A percentile compares a stretch with the other conserved stretches of the same genome.
These are phyloP conservation scores for Myxozyma vanderwaltii DNA, from an alignment of 805 yeast species.

Conservation along the genomic window DNA sequence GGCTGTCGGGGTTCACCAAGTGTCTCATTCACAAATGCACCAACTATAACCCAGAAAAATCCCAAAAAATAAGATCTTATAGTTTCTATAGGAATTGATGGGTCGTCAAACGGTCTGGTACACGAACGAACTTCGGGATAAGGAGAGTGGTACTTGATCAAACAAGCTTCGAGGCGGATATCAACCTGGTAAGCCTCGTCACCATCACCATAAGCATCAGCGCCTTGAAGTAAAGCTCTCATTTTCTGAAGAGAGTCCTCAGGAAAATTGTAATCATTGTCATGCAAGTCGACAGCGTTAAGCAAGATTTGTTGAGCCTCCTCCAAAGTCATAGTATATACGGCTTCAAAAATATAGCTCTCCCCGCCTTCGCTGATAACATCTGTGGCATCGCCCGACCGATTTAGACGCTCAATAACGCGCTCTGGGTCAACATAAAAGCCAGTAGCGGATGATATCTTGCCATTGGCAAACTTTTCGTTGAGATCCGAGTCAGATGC, in stretches of 20 bases:
- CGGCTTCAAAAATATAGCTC: constrained; percentile 48
- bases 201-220: constrained; percentile 20
- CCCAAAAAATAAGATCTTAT: constrained; percentile 58
- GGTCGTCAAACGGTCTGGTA: constrained; percentile 54
- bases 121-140: constrained; percentile 66
- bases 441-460: neutral
- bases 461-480: neutral
- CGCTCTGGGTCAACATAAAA: constrained; percentile 8
- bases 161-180: constrained; percentile 36
- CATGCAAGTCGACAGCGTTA: constrained; percentile 41
- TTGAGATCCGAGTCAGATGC: neutral
- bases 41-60: constrained; percentile 55
- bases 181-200: constrained; percentile 38
- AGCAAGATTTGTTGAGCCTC: constrained; percentile 1
- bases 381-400: constrained; percentile 25
- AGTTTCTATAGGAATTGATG: constrained; percentile 51
- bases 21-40: constrained; percentile 59
- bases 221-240: constrained; percentile 16
- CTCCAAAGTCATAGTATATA: constrained; percentile 41
- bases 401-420: constrained; percentile 12
- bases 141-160: constrained; percentile 24
- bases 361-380: constrained; percentile 24
- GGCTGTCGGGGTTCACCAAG: constrained; percentile 64
- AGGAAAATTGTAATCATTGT: constrained; percentile 51
- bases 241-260: constrained; percentile 43